Conservation (phyloP, 257 asterid species). For the Salvia hispanica region DNA sequence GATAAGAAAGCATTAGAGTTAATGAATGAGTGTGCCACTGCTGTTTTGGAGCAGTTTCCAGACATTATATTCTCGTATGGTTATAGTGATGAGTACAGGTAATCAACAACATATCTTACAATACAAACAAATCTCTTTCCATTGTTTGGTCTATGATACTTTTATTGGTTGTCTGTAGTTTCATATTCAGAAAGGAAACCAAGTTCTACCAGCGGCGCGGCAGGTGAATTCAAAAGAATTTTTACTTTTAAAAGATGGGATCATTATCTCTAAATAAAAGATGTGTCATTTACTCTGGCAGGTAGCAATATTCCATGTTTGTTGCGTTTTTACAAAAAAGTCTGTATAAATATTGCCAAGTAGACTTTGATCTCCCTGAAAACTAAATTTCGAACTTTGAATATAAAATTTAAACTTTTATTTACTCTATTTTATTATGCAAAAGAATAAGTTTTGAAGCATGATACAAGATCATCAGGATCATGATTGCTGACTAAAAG, state of each 20-base stretch:
- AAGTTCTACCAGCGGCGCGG: conserved; percentile 81
- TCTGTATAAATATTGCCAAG: conserved; percentile 6
- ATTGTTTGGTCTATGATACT: conserved; percentile 8
- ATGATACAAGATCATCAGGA: conserved; percentile 9
- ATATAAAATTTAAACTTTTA: background rate
- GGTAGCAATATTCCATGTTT: background rate
- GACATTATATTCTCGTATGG: conserved; percentile 74
- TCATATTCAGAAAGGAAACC: conserved; percentile 67
- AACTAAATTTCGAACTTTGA: background rate
- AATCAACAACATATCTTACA: background rate
- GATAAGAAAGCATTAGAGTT: conserved; percentile 57
- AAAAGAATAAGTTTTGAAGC: conserved; percentile 20
- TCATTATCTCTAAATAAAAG: background rate
- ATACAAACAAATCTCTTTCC: background rate
- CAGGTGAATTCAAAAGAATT: conserved; percentile 43
- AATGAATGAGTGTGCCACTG: conserved; percentile 77
- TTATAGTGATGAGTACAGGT: conserved; percentile 75
- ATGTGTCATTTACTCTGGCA: background rate
- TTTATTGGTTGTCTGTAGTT: conserved; percentile 48
- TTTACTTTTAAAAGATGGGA: no score
- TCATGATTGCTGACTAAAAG: conserved; percentile 29
- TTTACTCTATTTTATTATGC: background rate
- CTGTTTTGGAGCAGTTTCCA: conserved; percentile 70
- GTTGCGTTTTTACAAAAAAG: background rate
- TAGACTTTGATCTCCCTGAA: conserved; percentile 4